A percentile compares a stretch with the other conserved stretches of the same genome.
These are phyloP conservation scores for Scedosporium dehoogii DNA, from an alignment of 2,329 filamentous ascomycete species.

Conservation along the genomic window DNA sequence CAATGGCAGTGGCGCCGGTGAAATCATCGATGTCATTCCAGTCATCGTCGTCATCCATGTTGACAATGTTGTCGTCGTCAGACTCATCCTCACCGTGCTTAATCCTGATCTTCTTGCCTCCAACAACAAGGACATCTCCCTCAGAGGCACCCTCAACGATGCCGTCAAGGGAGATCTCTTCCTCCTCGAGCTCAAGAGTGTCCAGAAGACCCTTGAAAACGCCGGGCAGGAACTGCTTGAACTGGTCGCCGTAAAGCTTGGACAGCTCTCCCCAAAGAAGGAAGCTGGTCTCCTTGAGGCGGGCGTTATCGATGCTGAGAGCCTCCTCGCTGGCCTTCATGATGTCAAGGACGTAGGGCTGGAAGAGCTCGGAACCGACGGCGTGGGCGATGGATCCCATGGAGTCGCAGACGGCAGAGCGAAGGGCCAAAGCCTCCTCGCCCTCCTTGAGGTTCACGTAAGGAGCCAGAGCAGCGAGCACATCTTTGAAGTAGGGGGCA, in stretches of 20 bases:
- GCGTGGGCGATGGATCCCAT: conserved; percentile 88
- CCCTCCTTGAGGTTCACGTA: conserved; percentile 81
- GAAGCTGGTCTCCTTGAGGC: conserved; percentile 91
- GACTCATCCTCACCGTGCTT: conserved; percentile 26
- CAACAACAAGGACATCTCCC: conserved; percentile 67
- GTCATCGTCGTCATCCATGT: conserved; percentile 61
- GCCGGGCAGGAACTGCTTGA: conserved; percentile 66
- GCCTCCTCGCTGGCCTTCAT: conserved; percentile 92
- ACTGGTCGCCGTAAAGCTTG: conserved; percentile 83
- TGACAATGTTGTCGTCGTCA: conserved; percentile 41
- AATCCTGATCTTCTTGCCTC: conserved; percentile 78
- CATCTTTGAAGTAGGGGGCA: conserved; percentile 81
- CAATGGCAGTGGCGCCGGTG: conserved; percentile 75
- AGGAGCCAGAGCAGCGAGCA: conserved; percentile 78
- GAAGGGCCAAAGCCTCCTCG: conserved; percentile 81
- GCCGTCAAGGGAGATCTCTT: conserved; percentile 73
- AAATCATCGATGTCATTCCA: conserved; percentile 80
- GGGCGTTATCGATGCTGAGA: conserved; percentile 76
- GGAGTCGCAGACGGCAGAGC: conserved; percentile 82
- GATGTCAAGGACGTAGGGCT: conserved; percentile 80
- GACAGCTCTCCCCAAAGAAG: conserved; percentile 93
- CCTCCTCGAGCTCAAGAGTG: conserved; percentile 78
- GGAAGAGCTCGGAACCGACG: conserved; percentile 76
- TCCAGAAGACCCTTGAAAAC: conserved; percentile 74
- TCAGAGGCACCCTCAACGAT: conserved; percentile 39